Percentiles rank a stretch among this genome's conserved stretches.
These are phyloP conservation scores for Choiromyces venosus DNA, from an alignment of 495 filamentous ascomycete genomes.

Conservation along the genomic window DNA sequence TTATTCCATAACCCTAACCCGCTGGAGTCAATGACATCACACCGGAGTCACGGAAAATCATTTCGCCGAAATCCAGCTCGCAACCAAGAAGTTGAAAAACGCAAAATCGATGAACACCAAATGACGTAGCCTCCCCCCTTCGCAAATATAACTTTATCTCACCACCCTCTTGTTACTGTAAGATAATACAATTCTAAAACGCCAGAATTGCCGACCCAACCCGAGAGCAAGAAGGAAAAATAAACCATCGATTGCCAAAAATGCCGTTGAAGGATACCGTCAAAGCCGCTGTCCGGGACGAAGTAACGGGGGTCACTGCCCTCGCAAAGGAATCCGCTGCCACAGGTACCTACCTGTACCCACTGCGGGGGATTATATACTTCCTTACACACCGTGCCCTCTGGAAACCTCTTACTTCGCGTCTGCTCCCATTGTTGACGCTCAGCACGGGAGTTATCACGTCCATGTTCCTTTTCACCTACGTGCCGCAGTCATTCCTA, in stretches of 20 bases:
- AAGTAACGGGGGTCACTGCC: conserved; percentile 27
- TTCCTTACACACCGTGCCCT: conserved; percentile 59
- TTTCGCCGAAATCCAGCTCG: not conserved
- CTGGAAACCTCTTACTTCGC: conserved; percentile 66
- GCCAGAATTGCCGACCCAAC: not conserved
- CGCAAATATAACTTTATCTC: too few relatives aligned
- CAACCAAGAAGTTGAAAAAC: too few relatives aligned
- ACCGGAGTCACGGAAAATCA: not conserved
- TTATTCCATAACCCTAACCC: not conserved
- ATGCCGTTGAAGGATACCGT: conserved; percentile 37
- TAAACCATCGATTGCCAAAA: not conserved
- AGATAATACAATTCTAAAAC: too few relatives aligned
- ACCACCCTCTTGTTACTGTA: too few relatives aligned
- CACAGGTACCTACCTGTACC: conserved; percentile 36
- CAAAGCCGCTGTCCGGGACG: conserved; percentile 19
- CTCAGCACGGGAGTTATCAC: conserved; percentile 65
- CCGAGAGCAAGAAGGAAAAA: not conserved
- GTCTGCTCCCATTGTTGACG: conserved; percentile 59
- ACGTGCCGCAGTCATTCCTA: conserved; percentile 79
- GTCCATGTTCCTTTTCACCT: conserved; percentile 46
- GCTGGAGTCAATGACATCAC: not conserved
- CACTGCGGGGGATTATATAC: conserved; percentile 62
- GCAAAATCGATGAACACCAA: not conserved
- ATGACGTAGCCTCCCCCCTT: too few relatives aligned
- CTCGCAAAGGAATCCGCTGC: conserved; percentile 25